Base-by-base conservation (phyloP, 257 asterid genomes). In the Ilex asprella region DNA sequence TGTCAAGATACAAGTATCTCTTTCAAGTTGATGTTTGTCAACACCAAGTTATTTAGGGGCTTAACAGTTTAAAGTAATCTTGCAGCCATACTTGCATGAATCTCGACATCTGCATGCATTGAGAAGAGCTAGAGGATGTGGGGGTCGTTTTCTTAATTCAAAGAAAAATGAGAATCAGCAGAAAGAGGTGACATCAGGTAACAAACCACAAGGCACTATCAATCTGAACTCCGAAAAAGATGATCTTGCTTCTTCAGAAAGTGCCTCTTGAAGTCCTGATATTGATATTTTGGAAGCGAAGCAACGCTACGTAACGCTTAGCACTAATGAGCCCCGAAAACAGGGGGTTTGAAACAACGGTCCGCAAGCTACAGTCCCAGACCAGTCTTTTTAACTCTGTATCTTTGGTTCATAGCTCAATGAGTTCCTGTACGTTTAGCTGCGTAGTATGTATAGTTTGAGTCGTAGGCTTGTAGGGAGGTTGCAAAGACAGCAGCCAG, bases 11-110 rank as follows among this genome's bases (percentile, higher is more conserved):
- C 2, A 35, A 35, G 8, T 35, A 8, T 35, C 8, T 35, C 41
- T 35, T 35, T 35, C 8, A 35, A 35, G 41, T 35, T 35, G 41
- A 35, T 35, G 41, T 35, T 35, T 35, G 41, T 35, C 41, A 35
- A 4, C 41, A 27, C 12, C 15, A 47, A 21, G 16, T 27, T 12
- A 27, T 32, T 71, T 35, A 12, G 39, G 35, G 16, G 9, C 62
- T 71, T 43, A 56, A 31, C 41, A 44, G 39, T 53, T 21, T 39
- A 64, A 56, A 35, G 7, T 56, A 39, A 59, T 70, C 56, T 69
- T 66, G 88, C 95, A 88, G 98, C 96, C 96, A 30, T 91, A 91
- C 78, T 78, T 91, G 86, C 95, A 91, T 59, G 98, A 91, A 75
- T 91, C 98, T 70, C 89, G 95, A 49, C 95, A 91, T 75, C 67